Evolutionary conservation across 345 rosid genomes (phyloP), one percentile per base, ranked within the genome.

Genomic region (Nasturtium officinale): DNA sequence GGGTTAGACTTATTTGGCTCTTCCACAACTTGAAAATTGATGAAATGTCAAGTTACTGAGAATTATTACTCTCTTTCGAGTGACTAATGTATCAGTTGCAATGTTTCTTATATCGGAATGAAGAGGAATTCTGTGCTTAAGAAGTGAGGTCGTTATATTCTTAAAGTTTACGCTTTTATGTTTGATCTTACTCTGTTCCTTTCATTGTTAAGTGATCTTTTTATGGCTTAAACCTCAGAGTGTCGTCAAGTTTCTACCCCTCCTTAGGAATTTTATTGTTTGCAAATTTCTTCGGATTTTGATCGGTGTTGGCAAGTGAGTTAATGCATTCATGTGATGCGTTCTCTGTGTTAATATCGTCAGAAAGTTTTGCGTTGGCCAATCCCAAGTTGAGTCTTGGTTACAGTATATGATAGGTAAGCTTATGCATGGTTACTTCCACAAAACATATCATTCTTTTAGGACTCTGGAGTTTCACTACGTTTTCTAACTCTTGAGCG

Each of bases 51-150:
- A 55, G 75, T 63, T 53, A 70, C 61, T 53, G 71, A 30, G 32
- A 38, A 37, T 69, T 48, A 15, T 75, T 25, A 76, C 61, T 33
- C 35, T 9, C 75, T 69, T 63, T 69, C 28, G 28, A 37, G 46
- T 55, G 50, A 61, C 63, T 62, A 32, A 3, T 69, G 96, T 96
- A 71, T 71, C 61, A 64, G 67, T 64, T 77, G 48, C 72, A 71
- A 29, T 77, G 57, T 57, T 57, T 64, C 54, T 57, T 29, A 56
- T 47, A 47, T 48, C 40, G 72, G 65, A 77, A 70, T 70, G 61
- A 64, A 71, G 61, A 70, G 60, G 72, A 63, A 70, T 35, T 63
- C 66, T 62, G 53, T 54, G 65, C 51, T 76, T 47, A 47, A 20
- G 26, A 53, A 37, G 18, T 53, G 59, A 33, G 52, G 51, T 63